Evolutionary conservation across 208 protist species (phyloP), one percentile per base, ranked within the genome.

Genomic region (Leishmania guyanensis): DNA sequence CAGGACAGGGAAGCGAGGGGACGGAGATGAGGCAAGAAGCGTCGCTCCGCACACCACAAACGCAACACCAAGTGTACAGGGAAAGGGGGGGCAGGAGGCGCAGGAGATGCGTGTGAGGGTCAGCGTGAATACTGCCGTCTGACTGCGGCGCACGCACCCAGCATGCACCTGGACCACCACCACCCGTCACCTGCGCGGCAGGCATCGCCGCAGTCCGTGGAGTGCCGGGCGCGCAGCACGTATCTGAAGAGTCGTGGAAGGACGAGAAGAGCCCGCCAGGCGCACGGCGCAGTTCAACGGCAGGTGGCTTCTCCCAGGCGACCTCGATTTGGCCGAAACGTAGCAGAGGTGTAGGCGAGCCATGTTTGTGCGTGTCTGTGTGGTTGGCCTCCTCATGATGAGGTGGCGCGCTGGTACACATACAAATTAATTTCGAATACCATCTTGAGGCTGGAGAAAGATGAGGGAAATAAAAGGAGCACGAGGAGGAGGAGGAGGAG

Each of bases 121-220:
- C 29, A 36, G 60, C 60, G 2, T n/a, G 10, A 66, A 12, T 5
- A 29, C n/a, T n/a, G 36, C n/a, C n/a, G 10, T 20, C 16, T 0
- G 29, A 17, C 14, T 66, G 22, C 60, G 36, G 16, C 60, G 1
- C 60, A 3, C 3, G 8, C n/a, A 66, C n/a, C 12, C n/a, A 10
- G 60, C 60, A 36, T 66, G 60, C 60, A 29, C 60, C 12, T 16
- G 36, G 36, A 39, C 36, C 36, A 39, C 36, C 36, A 39, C 36
- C 36, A 60, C 99, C 99, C 89, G 36, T 39, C 36, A 39, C 36
- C 36, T 39, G 36, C 36, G 36, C 0, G 36, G 36, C 36, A 39
- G 36, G 36, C 36, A 39, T 39, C 36, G 36, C 36, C 0, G 36
- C 9, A 1, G 5, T 17, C n/a, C 60, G 5, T 17, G 29, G 5